These are phyloP conservation scores for Fusarium pseudograminearum DNA, from an alignment of 2,329 filamentous ascomycete species.

Conservation along the genomic window DNA sequence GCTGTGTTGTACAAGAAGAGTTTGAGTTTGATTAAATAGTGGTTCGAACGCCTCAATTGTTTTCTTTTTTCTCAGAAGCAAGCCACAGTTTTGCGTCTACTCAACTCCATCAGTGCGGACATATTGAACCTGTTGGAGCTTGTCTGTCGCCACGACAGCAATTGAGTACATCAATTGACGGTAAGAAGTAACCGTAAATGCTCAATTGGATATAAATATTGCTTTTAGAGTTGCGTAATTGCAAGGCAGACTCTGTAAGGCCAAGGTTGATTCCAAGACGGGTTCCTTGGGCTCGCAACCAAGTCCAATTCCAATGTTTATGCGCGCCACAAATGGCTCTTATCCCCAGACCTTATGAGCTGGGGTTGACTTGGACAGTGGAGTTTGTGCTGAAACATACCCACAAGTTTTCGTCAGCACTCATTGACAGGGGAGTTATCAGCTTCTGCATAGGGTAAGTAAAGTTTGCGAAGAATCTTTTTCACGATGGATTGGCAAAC, in stretches of 20 bases:
- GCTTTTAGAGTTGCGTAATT: neutral
- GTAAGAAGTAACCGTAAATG: neutral
- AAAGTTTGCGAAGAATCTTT: neutral
- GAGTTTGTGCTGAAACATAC: neutral
- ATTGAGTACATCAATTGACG: neutral
- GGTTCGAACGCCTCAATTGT: neutral
- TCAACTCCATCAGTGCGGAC: too few species aligned
- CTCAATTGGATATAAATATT: neutral
- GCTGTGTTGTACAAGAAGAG: neutral
- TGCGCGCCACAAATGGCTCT: neutral
- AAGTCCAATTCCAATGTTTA: neutral
- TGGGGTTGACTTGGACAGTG: neutral
- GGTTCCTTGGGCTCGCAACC: neutral
- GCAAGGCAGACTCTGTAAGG: neutral
- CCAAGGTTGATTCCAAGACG: neutral
- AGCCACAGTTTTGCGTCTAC: neutral
- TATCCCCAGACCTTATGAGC: neutral
- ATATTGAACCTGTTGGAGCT: too few species aligned
- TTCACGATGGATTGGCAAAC: neutral
- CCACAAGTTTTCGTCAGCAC: neutral
- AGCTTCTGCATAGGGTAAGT: neutral
- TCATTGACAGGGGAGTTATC: neutral
- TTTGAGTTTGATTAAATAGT: constrained; percentile 15
- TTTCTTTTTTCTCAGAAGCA: neutral
- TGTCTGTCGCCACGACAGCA: neutral